Percentiles rank a stretch among this genome's conserved stretches.
Evolutionary conservation across 2,329 filamentous ascomycete genomes (phyloP).

Genomic region (Colletotrichum musae): DNA sequence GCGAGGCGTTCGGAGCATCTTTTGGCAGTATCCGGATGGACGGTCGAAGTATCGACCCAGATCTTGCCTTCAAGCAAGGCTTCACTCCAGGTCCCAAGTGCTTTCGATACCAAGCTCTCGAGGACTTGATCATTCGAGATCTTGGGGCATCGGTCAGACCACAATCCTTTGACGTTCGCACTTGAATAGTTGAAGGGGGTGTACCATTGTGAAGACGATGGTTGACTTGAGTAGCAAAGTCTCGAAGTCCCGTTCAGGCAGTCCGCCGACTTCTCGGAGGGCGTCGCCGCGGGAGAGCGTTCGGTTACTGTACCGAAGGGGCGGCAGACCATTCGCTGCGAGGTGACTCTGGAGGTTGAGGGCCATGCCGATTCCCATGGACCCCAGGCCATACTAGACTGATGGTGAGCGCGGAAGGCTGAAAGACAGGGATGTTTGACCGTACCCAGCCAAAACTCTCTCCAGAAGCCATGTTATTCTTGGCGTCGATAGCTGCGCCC

Average conservation of each 20-base stretch:
- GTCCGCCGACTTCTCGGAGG: conserved; percentile 51
- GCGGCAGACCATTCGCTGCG: conserved; percentile 48
- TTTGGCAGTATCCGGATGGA: conserved; percentile 49
- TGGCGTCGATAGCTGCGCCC: neutral
- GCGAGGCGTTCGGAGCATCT: conserved; percentile 31
- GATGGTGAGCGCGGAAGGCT: neutral
- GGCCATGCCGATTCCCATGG: conserved; percentile 61
- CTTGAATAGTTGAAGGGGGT: neutral
- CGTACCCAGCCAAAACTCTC: conserved; percentile 33
- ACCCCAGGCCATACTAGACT: conserved; percentile 53
- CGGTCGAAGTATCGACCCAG: conserved; percentile 46
- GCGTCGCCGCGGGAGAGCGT: conserved; percentile 55
- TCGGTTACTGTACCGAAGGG: conserved; percentile 55
- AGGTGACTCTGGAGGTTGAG: conserved; percentile 58
- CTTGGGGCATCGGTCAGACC: neutral
- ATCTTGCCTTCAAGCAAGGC: conserved; percentile 39
- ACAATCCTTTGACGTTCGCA: neutral
- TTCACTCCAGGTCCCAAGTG: conserved; percentile 12
- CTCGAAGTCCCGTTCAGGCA: conserved; percentile 51
- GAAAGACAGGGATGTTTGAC: neutral
- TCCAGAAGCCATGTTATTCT: conserved; percentile 10
- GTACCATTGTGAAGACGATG: conserved; percentile 59
- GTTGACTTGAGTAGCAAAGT: conserved; percentile 53
- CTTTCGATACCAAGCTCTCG: conserved; percentile 25
- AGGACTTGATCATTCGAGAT: conserved; percentile 34